A percentile compares a stretch with the other conserved stretches of the same genome.
Evolutionary conservation across 1,139 yeast species (phyloP).

Genomic region (Saccharomycopsis phalli): DNA sequence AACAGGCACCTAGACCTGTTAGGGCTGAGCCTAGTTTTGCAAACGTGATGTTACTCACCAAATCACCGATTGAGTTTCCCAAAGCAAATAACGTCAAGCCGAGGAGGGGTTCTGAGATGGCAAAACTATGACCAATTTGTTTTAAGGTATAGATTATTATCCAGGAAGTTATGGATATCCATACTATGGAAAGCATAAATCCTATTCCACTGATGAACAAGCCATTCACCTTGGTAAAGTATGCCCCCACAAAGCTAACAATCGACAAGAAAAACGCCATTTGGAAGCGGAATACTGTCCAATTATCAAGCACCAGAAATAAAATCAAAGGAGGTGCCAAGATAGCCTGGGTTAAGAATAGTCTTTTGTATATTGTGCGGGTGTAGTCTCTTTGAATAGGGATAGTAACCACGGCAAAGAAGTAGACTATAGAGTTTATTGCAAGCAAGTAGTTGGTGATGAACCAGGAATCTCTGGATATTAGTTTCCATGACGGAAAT

Average conservation of each 20-base stretch:
- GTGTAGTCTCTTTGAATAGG: not conserved
- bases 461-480: not conserved
- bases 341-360: not conserved
- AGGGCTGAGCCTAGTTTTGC: slow-evolving; percentile 80
- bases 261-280: not conserved
- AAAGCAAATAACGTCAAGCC: slow-evolving; percentile 86
- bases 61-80: slow-evolving; percentile 88
- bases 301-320: not conserved
- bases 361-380: not conserved
- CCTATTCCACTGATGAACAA: not conserved
- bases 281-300: not conserved
- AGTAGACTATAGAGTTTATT: slow-evolving; percentile 12
- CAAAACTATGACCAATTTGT: slow-evolving; percentile 26
- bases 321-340: not conserved
- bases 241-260: not conserved
- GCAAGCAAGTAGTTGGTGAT: slow-evolving; percentile 2
- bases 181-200: slow-evolving; percentile 12
- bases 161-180: slow-evolving; percentile 14
- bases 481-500: no score
- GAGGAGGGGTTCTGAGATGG: slow-evolving; percentile 68
- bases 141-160: slow-evolving; percentile 7
- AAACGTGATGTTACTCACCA: slow-evolving; percentile 74
- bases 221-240: not conserved
- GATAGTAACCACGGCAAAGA: slow-evolving; percentile 2
- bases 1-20: slow-evolving; percentile 91